Conservation (phyloP, 1,139 yeast genomes). For the Kodamaea sp. region DNA sequence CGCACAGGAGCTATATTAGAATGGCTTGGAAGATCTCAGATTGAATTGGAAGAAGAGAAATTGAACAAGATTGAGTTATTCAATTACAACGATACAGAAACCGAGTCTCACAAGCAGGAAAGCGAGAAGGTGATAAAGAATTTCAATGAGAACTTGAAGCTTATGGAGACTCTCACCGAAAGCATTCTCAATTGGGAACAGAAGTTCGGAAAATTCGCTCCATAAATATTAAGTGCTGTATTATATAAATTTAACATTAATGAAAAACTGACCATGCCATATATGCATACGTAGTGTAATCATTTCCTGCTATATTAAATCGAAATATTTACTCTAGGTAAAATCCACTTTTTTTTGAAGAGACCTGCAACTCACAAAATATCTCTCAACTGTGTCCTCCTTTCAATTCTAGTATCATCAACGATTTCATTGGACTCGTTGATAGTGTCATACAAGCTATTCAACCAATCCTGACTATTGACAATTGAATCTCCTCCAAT, state of each 20-base stretch:
- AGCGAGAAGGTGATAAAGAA: conserved; percentile 38
- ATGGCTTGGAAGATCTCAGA: conserved; percentile 81
- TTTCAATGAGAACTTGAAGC: conserved; percentile 58
- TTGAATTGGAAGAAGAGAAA: conserved; percentile 75
- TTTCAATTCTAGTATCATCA: conserved; percentile 9
- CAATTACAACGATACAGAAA: conserved; percentile 22
- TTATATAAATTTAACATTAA: no score
- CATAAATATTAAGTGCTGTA: conserved; percentile 21
- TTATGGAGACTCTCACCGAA: conserved; percentile 72
- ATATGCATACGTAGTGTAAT: no score
- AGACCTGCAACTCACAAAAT: conserved; percentile 23
- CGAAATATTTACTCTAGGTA: no score
- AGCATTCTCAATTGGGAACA: conserved; percentile 78
- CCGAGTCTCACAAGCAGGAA: conserved; percentile 26
- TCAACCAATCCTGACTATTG: conserved; percentile 59
- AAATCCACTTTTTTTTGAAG: no score
- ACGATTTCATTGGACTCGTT: conserved; percentile 13
- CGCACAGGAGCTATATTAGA: conserved; percentile 89
- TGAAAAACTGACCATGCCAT: no score
- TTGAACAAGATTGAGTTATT: conserved; percentile 52
- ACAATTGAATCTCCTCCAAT: conserved; percentile 78
- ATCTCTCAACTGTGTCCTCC: conserved; percentile 28
- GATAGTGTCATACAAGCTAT: conserved; percentile 27
- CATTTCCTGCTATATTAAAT: no score
- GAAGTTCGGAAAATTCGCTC: conserved; percentile 59